Conservation (phyloP, 805 yeast species). For the Suhomyces kilbournensis region DNA sequence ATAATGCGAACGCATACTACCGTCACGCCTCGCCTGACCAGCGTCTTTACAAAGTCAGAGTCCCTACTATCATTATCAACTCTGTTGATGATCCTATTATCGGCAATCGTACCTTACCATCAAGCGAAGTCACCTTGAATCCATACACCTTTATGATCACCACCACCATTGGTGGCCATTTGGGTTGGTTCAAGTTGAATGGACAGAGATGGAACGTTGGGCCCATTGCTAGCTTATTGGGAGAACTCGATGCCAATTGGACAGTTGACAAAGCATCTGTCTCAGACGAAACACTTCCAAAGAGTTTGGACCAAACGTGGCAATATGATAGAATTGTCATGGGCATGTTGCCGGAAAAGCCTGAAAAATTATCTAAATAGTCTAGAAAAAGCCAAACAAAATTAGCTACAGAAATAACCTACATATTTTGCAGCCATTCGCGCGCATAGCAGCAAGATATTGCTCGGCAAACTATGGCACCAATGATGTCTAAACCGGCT, state of each 20-base stretch:
- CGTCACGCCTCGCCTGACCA: conserved; percentile 61
- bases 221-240: conserved; percentile 34
- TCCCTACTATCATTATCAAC: conserved; percentile 61
- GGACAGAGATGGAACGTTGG: conserved; percentile 39
- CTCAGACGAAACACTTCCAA: conserved; percentile 21
- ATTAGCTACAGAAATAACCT: too few species aligned
- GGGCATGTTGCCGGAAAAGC: not conserved
- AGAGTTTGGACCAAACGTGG: conserved; percentile 29
- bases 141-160: conserved; percentile 58
- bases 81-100: conserved; percentile 69
- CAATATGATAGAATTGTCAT: conserved; percentile 29
- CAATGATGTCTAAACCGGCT: too few species aligned
- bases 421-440: too few species aligned
- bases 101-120: conserved; percentile 51
- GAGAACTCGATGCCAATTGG: conserved; percentile 29
- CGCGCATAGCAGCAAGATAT: too few species aligned
- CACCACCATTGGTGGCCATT: conserved; percentile 71
- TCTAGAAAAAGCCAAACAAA: too few species aligned
- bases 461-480: too few species aligned
- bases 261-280: conserved; percentile 15
- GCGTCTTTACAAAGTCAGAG: conserved; percentile 51
- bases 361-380: not conserved
- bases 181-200: conserved; percentile 45
- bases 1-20: conserved; percentile 60
- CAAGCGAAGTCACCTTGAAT: conserved; percentile 45